Conservation (phyloP, 441 rosid genomes). For the Raphanus hybrid region DNA sequence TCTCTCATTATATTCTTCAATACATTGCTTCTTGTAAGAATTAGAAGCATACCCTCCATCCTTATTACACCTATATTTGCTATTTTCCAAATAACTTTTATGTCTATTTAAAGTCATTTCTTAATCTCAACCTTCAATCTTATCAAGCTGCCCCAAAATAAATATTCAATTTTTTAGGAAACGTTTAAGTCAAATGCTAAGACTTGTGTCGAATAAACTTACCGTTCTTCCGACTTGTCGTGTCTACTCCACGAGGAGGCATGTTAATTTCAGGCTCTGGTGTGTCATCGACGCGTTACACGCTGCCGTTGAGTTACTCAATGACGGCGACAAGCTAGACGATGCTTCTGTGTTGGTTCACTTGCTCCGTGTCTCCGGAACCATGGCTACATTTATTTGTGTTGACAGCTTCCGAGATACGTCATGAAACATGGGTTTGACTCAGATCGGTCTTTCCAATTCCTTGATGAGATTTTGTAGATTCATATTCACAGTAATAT, state of each 20-base stretch:
- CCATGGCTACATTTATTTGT: conserved; percentile 50
- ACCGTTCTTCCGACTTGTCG: not conserved
- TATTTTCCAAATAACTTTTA: conserved; percentile 22
- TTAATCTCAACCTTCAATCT: conserved; percentile 27
- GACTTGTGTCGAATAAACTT: conserved; percentile 23
- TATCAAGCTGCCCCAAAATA: conserved; percentile 6
- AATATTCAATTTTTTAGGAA: not conserved
- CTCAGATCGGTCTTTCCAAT: conserved; percentile 55
- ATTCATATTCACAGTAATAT: too few relatives aligned
- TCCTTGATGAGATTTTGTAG: conserved; percentile 50
- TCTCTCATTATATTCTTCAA: conserved; percentile 30
- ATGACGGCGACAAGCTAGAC: conserved; percentile 42
- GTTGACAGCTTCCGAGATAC: conserved; percentile 69
- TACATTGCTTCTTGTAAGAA: conserved; percentile 6
- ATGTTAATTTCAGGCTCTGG: conserved; percentile 28
- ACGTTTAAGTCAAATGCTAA: not conserved
- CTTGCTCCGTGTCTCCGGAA: conserved; percentile 60
- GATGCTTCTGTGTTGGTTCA: conserved; percentile 52
- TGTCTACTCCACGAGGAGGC: conserved; percentile 17
- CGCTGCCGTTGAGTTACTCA: conserved; percentile 41
- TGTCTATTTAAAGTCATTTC: conserved; percentile 36
- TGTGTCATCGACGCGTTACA: conserved; percentile 26
- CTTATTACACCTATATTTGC: conserved; percentile 37
- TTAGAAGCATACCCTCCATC: conserved; percentile 32
- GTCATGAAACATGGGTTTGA: conserved; percentile 61